Conservation (phyloP, 108 stramenopile genomes). For the Seminavis robusta region DNA sequence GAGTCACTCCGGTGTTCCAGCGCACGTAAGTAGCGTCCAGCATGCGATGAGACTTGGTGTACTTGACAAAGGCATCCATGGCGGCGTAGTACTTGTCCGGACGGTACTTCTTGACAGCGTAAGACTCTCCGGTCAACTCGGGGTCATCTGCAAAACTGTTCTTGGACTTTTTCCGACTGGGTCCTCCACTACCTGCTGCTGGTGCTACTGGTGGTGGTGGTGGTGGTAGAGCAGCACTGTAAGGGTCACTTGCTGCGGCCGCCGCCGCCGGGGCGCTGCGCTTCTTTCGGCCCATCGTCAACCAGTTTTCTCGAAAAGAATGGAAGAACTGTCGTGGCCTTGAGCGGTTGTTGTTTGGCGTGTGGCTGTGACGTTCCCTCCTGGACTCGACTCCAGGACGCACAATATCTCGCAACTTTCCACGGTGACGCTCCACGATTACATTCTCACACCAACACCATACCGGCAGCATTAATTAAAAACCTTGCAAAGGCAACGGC, state of each 20-base stretch:
- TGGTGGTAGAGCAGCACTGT: background rate
- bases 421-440: too few relatives aligned
- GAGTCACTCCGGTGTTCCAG: conserved; percentile 58
- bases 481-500: too few relatives aligned
- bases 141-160: too few relatives aligned
- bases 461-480: too few relatives aligned
- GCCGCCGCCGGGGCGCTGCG: background rate
- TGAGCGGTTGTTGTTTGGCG: too few relatives aligned
- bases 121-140: conserved; percentile 55
- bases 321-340: too few relatives aligned
- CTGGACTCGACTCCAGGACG: too few relatives aligned
- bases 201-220: background rate
- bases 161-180: background rate
- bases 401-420: too few relatives aligned
- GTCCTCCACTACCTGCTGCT: background rate
- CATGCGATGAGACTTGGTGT: conserved; percentile 87
- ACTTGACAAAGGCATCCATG: conserved; percentile 82
- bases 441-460: too few relatives aligned
- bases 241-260: background rate
- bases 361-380: too few relatives aligned
- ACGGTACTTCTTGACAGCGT: conserved; percentile 82
- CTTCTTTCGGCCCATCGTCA: conserved; percentile 18
- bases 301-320: background rate
- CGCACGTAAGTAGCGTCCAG: conserved; percentile 73
- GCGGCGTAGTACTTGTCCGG: conserved; percentile 65